A percentile compares a stretch with the other conserved stretches of the same genome.
These are phyloP conservation scores for Lentinus brumalis DNA, from an alignment of 768 basidiomycete species.

Conservation along the genomic window DNA sequence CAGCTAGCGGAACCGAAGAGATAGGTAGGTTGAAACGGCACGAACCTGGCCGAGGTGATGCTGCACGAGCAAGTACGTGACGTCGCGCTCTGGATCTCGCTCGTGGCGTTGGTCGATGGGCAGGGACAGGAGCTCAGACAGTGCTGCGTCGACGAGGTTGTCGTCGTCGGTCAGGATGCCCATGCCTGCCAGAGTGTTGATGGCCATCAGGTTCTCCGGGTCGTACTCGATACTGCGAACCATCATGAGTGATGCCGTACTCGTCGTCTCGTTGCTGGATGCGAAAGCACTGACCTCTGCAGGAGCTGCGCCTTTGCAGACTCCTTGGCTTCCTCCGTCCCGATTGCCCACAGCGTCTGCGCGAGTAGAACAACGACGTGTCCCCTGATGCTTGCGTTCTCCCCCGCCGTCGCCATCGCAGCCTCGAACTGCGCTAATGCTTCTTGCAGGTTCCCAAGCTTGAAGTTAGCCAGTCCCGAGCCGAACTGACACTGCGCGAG, in stretches of 20 bases:
- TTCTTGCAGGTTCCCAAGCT: constrained; percentile 57
- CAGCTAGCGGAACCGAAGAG: not conserved
- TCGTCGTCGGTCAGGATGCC: constrained; percentile 81
- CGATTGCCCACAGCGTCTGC: constrained; percentile 82
- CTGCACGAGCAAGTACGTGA: constrained; percentile 70
- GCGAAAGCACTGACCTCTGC: constrained; percentile 62
- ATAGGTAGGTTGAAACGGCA: constrained; percentile 11
- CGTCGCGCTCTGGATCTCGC: constrained; percentile 71
- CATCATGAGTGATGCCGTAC: not conserved
- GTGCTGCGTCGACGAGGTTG: constrained; percentile 79
- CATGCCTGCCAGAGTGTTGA: constrained; percentile 87
- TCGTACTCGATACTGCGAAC: constrained; percentile 69
- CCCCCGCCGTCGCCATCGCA: constrained; percentile 57
- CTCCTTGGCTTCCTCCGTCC: constrained; percentile 74
- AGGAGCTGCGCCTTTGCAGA: constrained; percentile 77
- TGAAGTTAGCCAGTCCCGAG: constrained; percentile 71
- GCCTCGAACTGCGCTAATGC: constrained; percentile 71
- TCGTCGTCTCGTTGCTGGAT: constrained; percentile 1
- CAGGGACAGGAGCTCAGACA: constrained; percentile 76
- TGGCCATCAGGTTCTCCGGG: constrained; percentile 76
- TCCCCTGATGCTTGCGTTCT: constrained; percentile 53
- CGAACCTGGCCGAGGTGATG: constrained; percentile 75
- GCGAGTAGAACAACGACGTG: constrained; percentile 81
- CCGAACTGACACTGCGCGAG: constrained; percentile 70
- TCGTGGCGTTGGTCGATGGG: constrained; percentile 63